Evolutionary conservation across 2,329 filamentous ascomycete genomes (phyloP).

Genomic region (Colletotrichum coccodes): DNA sequence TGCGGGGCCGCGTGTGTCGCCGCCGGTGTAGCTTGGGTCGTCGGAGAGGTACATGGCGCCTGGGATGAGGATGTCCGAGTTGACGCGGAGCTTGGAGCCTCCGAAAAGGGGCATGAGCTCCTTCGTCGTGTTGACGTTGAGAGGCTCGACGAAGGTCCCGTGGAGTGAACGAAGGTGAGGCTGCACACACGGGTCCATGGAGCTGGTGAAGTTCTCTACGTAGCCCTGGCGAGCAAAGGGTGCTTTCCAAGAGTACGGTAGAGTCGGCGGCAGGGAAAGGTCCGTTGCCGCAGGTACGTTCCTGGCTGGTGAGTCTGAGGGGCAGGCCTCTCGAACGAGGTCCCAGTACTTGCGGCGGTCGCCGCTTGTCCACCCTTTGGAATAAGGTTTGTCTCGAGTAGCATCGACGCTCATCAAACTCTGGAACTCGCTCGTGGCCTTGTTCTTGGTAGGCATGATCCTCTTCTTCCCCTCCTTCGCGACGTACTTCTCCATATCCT

Average conservation of each 20-base stretch:
- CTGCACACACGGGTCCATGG: slow-evolving; percentile 68
- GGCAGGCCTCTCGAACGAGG: slow-evolving; percentile 65
- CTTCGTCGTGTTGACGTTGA: slow-evolving; percentile 60
- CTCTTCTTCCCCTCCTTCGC: slow-evolving; percentile 56
- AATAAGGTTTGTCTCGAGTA: slow-evolving; percentile 44
- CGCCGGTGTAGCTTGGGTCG: slow-evolving; percentile 68
- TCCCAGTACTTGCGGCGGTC: slow-evolving; percentile 62
- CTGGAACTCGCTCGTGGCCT: slow-evolving; percentile 56
- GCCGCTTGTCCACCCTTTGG: slow-evolving; percentile 22
- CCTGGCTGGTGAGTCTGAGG: slow-evolving; percentile 61
- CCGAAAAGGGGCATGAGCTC: slow-evolving; percentile 70
- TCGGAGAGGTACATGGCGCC: slow-evolving; percentile 72
- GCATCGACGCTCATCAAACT: slow-evolving; percentile 50
- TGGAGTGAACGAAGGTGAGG: slow-evolving; percentile 62
- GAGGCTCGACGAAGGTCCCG: slow-evolving; percentile 66
- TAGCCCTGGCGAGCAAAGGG: slow-evolving; percentile 57
- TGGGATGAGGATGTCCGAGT: slow-evolving; percentile 73
- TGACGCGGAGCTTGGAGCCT: slow-evolving; percentile 70
- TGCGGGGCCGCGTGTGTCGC: slow-evolving; percentile 60
- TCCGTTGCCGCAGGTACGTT: slow-evolving; percentile 44
- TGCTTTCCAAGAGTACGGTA: slow-evolving; percentile 47
- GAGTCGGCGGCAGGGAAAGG: slow-evolving; percentile 43
- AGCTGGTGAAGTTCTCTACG: slow-evolving; percentile 67
- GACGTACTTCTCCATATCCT: slow-evolving; percentile 63
- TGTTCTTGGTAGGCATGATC: slow-evolving; percentile 51